Evolutionary conservation across 225 moss, liverwort and hornwort genomes (phyloP).

Genomic region (Polytrichum formosum): DNA sequence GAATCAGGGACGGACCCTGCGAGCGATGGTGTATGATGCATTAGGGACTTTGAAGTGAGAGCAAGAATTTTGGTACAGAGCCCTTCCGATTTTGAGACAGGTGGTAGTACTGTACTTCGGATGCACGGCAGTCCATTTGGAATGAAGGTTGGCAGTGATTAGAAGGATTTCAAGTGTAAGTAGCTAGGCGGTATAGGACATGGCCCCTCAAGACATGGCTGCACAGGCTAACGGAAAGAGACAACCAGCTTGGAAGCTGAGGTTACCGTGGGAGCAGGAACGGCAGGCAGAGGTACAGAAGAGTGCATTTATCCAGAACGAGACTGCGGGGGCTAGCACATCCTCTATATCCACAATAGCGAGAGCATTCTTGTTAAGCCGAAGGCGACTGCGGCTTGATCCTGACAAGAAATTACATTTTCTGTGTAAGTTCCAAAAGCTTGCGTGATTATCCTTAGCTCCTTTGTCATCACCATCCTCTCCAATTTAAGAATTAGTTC

Average conservation of each 20-base stretch:
- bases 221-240: slow-evolving; percentile 30
- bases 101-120: background rate
- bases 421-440: slow-evolving; percentile 55
- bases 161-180: background rate
- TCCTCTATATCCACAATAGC: slow-evolving; percentile 80
- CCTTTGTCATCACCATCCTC: background rate
- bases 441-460: background rate
- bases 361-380: slow-evolving; percentile 76
- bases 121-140: slow-evolving; percentile 2
- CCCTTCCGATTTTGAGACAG: background rate
- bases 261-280: slow-evolving; percentile 61
- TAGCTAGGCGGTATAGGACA: slow-evolving; percentile 3
- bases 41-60: background rate
- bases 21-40: background rate
- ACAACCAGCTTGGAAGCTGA: slow-evolving; percentile 55
- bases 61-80: background rate
- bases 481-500: background rate
- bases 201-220: slow-evolving; percentile 45
- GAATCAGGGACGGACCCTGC: background rate
- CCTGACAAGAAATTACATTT: slow-evolving; percentile 91
- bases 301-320: slow-evolving; percentile 54
- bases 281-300: slow-evolving; percentile 51
- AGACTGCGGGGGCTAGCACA: slow-evolving; percentile 64
- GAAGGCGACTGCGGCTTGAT: slow-evolving; percentile 81
- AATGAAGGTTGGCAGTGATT: background rate